Evolutionary conservation across 1,284 basidiomycete genomes (phyloP).

Genomic region (Prillingera fragicola): DNA sequence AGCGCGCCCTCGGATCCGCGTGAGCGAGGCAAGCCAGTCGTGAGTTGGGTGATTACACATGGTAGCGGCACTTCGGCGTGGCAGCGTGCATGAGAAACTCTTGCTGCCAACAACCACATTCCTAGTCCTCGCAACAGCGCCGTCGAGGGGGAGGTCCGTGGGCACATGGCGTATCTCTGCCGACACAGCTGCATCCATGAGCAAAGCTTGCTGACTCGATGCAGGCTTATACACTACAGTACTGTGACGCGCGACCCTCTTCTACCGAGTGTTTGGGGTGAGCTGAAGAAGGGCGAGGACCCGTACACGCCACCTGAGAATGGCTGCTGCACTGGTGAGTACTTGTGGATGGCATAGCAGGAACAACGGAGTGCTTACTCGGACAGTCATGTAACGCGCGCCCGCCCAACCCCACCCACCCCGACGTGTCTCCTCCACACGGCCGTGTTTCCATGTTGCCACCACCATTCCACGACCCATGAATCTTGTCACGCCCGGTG

Average conservation of each 20-base stretch:
- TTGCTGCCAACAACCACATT: too few species aligned
- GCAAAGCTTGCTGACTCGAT: too few species aligned
- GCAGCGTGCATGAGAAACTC: too few species aligned
- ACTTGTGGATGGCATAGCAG: neutral
- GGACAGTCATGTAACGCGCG: neutral
- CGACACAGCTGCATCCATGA: too few species aligned
- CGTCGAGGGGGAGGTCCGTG: too few species aligned
- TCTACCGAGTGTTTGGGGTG: constrained; percentile 89
- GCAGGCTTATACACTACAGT: constrained; percentile 85
- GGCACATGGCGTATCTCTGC: too few species aligned
- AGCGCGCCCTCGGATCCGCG: constrained; percentile 73
- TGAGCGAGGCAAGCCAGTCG: constrained; percentile 87
- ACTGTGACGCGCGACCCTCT: constrained; percentile 83
- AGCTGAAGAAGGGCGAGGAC: constrained; percentile 77
- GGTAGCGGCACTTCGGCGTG: too few species aligned
- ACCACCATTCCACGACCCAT: too few species aligned
- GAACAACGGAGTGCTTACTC: neutral
- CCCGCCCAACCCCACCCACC: too few species aligned
- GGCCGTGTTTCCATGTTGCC: neutral
- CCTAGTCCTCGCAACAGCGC: too few species aligned
- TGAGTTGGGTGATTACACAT: constrained; percentile 50
- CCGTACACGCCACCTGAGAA: constrained; percentile 73
- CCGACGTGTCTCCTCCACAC: too few species aligned
- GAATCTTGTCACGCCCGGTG: too few species aligned
- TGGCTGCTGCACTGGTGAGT: constrained; percentile 31